Conservation (phyloP, 805 yeast species). For the Saccharomycopsis oosterbeekiorum region DNA sequence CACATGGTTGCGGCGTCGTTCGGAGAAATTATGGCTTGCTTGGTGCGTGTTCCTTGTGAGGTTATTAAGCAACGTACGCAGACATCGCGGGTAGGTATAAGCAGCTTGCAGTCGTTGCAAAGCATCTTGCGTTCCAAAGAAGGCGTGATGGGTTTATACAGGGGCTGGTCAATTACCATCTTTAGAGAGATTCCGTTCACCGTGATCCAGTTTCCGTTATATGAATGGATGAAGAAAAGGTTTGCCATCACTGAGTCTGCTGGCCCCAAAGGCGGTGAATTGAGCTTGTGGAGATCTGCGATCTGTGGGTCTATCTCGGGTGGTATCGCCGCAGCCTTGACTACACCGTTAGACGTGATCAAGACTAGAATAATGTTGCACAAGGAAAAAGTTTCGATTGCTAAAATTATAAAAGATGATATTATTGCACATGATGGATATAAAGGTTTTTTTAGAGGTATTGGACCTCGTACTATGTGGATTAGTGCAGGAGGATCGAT, state of each 20-base stretch:
- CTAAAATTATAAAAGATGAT: slow-evolving; percentile 34
- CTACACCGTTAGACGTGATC: slow-evolving; percentile 73
- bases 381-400: slow-evolving; percentile 35
- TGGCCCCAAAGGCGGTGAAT: slow-evolving; percentile 11
- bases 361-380: slow-evolving; percentile 82
- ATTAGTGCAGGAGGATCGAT: slow-evolving; percentile 98
- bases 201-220: slow-evolving; percentile 87
- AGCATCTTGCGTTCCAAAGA: slow-evolving; percentile 56
- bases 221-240: slow-evolving; percentile 64
- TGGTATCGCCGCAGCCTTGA: slow-evolving; percentile 69
- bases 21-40: slow-evolving; percentile 91
- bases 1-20: slow-evolving; percentile 85
- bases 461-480: slow-evolving; percentile 96
- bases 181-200: slow-evolving; percentile 97
- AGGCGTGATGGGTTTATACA: slow-evolving; percentile 72
- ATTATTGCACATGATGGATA: slow-evolving; percentile 68
- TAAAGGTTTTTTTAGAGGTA: slow-evolving; percentile 64
- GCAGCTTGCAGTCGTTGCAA: slow-evolving; percentile 60
- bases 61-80: slow-evolving; percentile 94
- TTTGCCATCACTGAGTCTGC: slow-evolving; percentile 36
- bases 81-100: slow-evolving; percentile 38
- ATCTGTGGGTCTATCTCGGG: slow-evolving; percentile 80
- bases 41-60: slow-evolving; percentile 94
- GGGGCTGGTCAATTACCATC: slow-evolving; percentile 91
- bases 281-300: slow-evolving; percentile 50